Evolutionary conservation across 2,329 filamentous ascomycete species (phyloP), one percentile per base, ranked within the genome.

Genomic region (Neodidymelliopsis sp.): DNA sequence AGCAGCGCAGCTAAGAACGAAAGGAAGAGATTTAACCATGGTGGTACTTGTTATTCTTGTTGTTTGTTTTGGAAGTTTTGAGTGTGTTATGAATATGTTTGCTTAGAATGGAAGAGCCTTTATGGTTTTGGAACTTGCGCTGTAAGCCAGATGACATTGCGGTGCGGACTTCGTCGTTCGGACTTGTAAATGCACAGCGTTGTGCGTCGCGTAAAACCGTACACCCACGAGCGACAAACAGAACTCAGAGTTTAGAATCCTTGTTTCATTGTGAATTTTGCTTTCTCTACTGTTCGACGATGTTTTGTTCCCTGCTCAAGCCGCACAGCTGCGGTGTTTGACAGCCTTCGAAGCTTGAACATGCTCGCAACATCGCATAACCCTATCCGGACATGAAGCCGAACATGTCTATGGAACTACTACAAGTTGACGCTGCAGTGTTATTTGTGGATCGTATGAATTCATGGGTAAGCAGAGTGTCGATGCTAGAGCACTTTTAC

Each of bases 101-200:
- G 11, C 13, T 27, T 15, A 16, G 9, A 9, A 13, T 9, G 22
- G 1, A 3, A 23, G 11, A 2, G 15, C 34, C 38, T 38, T 38
- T 33, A 46, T 46, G 27, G 8, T 15, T 13, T 12, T 28, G 8
- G 20, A 15, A 18, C n/a, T 20, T 23, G 30, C 24, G n/a, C 0
- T 13, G 30, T 16, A 16, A 11, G 16, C 10, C 10, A 25, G 10
- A 27, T 24, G 29, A n/a, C 11, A 18, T 12, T 35, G 37, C 10
- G n/a, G 13, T 7, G 15, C 45, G 45, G 45, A 49, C 45, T 49
- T 37, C 31, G 25, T 41, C 4, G 19, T 49, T 41, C 45, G 45
- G 45, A 31, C 3, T 41, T 41, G 27, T 10, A 47, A 19, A 11
- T 8, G 45, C 45, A 41, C 37, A 37, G 45, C 45, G 25, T 36